A percentile compares a stretch with the other conserved stretches of the same genome.
Conservation (phyloP, 2,329 filamentous ascomycete species). For the Venturia asperata region DNA sequence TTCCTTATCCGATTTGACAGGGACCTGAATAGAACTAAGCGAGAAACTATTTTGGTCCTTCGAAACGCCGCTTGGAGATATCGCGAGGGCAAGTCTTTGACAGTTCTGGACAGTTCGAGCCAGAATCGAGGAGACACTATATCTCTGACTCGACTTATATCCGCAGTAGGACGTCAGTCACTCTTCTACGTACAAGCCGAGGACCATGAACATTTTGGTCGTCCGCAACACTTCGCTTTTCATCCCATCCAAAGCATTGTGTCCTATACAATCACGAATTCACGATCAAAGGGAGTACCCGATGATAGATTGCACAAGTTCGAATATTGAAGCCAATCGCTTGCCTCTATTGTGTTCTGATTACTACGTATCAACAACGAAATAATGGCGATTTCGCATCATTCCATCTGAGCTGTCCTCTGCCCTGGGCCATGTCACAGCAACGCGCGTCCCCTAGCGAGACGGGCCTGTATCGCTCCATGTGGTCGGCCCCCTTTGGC, state of each 20-base stretch:
- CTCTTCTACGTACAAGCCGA: background rate
- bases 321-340: background rate
- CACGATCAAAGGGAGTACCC: slow-evolving; percentile 10
- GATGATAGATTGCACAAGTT: slow-evolving; percentile 7
- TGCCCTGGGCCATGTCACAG: background rate
- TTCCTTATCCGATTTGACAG: background rate
- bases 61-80: background rate
- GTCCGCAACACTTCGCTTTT: background rate
- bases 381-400: background rate
- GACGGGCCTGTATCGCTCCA: slow-evolving; percentile 5
- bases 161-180: slow-evolving; percentile 3
- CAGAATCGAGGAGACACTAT: background rate
- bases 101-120: background rate
- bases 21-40: background rate
- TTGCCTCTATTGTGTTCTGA: background rate
- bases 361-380: background rate
- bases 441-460: background rate
- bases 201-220: too few species aligned
- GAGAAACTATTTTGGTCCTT: slow-evolving; percentile 6
- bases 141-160: background rate
- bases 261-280: background rate
- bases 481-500: background rate
- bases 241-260: background rate
- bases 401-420: background rate
- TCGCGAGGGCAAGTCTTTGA: slow-evolving; percentile 1